These are phyloP conservation scores for Ganoderma leucocontextum DNA, from an alignment of 1,284 basidiomycete genomes.

Conservation along the genomic window DNA sequence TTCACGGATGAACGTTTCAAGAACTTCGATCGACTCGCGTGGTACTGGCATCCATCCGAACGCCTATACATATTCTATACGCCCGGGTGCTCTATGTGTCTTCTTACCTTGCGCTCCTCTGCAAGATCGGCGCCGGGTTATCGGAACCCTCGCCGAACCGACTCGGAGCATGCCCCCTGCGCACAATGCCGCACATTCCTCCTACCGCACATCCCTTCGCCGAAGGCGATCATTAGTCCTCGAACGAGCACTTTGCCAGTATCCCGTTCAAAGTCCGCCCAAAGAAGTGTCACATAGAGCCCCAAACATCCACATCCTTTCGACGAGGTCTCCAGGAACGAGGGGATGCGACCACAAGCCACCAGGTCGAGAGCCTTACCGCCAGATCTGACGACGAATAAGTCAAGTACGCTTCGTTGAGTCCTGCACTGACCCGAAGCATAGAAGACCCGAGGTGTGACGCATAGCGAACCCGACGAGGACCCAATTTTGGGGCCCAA, in stretches of 20 bases:
- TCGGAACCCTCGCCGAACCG: neutral
- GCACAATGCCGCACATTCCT: no score
- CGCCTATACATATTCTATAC: neutral
- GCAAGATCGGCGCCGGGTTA: neutral
- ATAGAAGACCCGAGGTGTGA: neutral
- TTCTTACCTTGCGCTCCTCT: neutral
- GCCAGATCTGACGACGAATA: neutral
- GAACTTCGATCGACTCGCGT: neutral
- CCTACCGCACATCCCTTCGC: neutral
- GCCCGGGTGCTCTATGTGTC: neutral
- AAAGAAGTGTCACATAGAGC: neutral
- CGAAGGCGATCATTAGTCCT: neutral
- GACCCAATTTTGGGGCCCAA: neutral
- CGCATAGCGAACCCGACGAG: neutral
- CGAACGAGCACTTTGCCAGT: neutral
- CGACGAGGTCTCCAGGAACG: neutral
- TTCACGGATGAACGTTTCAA: neutral
- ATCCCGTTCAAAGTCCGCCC: neutral
- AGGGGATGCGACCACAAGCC: neutral
- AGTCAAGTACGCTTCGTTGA: neutral
- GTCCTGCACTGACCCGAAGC: neutral
- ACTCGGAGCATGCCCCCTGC: neutral
- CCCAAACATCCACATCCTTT: neutral
- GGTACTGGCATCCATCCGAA: neutral
- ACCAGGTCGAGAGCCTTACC: neutral